Evolutionary conservation across 1,139 yeast genomes (phyloP).

Genomic region (Hansenula lynferdii): DNA sequence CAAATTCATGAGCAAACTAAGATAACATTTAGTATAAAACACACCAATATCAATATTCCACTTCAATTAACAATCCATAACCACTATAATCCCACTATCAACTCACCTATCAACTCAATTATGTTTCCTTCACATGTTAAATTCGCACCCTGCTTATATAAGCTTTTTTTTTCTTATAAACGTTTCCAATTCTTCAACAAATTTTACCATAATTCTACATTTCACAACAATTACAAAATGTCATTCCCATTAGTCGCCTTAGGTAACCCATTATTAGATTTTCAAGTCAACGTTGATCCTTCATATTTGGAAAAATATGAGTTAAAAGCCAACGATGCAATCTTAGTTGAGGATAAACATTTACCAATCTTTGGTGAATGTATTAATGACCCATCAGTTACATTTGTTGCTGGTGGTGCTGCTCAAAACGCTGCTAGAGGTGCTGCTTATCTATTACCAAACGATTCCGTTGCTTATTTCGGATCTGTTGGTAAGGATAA

Average conservation of each 20-base stretch:
- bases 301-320: slow-evolving; percentile 74
- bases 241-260: slow-evolving; percentile 58
- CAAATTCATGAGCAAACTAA: too few relatives aligned
- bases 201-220: neutral
- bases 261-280: slow-evolving; percentile 82
- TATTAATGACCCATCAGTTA: slow-evolving; percentile 53
- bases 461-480: slow-evolving; percentile 81
- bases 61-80: too few relatives aligned
- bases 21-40: too few relatives aligned
- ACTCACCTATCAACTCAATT: too few relatives aligned
- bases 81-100: too few relatives aligned
- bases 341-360: slow-evolving; percentile 85
- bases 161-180: neutral
- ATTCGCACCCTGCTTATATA: neutral
- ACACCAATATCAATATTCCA: too few relatives aligned
- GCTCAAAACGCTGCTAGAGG: slow-evolving; percentile 99
- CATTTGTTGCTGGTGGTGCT: slow-evolving; percentile 96
- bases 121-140: neutral
- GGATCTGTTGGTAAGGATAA: slow-evolving; percentile 96
- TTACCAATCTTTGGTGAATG: slow-evolving; percentile 82
- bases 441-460: slow-evolving; percentile 88
- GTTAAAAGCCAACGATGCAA: slow-evolving; percentile 91
- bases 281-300: slow-evolving; percentile 74
- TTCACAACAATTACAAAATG: slow-evolving; percentile 25
- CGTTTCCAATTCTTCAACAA: neutral